Conservation (phyloP, 2,329 filamentous ascomycete genomes). For the Nigrospora sphaerica region DNA sequence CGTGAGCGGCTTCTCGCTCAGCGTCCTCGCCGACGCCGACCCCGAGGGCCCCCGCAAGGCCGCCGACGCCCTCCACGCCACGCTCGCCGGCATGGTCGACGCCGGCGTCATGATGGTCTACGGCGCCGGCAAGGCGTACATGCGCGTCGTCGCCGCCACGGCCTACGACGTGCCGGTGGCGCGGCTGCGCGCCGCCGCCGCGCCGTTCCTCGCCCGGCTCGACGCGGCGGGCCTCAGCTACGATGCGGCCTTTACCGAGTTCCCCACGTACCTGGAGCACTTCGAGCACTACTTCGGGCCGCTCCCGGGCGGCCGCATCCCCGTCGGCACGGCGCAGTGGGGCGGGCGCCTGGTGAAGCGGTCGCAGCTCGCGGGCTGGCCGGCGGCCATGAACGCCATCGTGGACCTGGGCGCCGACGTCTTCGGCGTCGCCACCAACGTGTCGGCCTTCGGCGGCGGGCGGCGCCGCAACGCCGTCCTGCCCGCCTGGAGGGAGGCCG, state of each 20-base stretch:
- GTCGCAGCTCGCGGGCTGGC: constrained; percentile 19
- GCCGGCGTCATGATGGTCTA: constrained; percentile 15
- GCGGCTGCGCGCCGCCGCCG: constrained; percentile 16
- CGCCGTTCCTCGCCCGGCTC: constrained; percentile 15
- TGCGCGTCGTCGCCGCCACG: constrained; percentile 14
- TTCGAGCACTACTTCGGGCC: constrained; percentile 27
- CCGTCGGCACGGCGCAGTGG: constrained; percentile 22
- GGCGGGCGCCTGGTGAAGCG: constrained; percentile 26
- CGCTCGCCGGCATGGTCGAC: constrained; percentile 14
- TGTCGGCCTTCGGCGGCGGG: constrained; percentile 15
- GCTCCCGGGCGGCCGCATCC: constrained; percentile 22
- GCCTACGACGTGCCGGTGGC: constrained; percentile 16
- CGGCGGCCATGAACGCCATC: constrained; percentile 18
- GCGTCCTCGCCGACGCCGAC: constrained; percentile 1
- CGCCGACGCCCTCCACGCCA: constrained; percentile 10
- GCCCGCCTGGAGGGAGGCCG: constrained; percentile 25
- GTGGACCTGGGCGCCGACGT: constrained; percentile 20
- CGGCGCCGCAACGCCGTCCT: constrained; percentile 19
- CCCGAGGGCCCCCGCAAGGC: too few relatives aligned
- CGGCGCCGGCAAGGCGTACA: constrained; percentile 8
- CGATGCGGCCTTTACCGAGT: constrained; percentile 14
- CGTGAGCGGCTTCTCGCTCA: constrained; percentile 25
- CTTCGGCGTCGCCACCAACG: constrained; percentile 21
- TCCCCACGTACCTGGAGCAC: constrained; percentile 22
- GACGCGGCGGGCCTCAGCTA: constrained; percentile 13